Evolutionary conservation across 2,329 filamentous ascomycete species (phyloP), one percentile per base, ranked within the genome.

Genomic region (Cercospora nicotianae): DNA sequence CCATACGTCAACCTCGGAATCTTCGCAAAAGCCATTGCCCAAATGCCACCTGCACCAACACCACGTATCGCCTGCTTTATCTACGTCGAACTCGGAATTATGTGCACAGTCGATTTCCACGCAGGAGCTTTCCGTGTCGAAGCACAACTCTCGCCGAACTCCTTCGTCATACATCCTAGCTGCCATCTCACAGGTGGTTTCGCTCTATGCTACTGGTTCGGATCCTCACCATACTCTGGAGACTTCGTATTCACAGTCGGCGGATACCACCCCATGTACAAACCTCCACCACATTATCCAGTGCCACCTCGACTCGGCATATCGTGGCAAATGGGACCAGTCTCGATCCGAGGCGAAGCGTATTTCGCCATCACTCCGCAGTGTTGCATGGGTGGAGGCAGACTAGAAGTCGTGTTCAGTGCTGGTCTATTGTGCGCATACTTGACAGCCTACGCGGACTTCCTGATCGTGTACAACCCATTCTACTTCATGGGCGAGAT

Each of bases 351-450:
- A 2, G 67, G 67, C 13, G 65, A 64, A 36, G 67, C 64, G 10
- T 69, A 69, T n/a, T 69, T 67, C 26, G 67, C 67, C 6, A 39
- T 69, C 26, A 69, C 67, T 18, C 67, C 67, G 3, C 60, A 61
- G 33, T 23, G 16, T 5, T 36, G 28, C 55, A 69, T 69, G 67
- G 67, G 39, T 7, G 67, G 67, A 9, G 65, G 53, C 12, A 36
- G 18, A 33, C 36, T 69, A 2, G 18, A 69, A 12, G 61, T 51
- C 13, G 39, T 51, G 6, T 62, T 69, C 61, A 53, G 60, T 3
- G 28, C 33, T 26, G 66, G 61, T 16, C 18, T 48, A 2, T 23
- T 69, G 7, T 48, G 13, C 26, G 67, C 67, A 18, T 67, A 42
- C 23, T 60, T 67, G 53, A 26, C n/a, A 9, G 60, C 65, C 1